A percentile compares a stretch with the other conserved stretches of the same genome.
Evolutionary conservation across 2,329 filamentous ascomycete species (phyloP).

Genomic region (Cercospora brassicicola): DNA sequence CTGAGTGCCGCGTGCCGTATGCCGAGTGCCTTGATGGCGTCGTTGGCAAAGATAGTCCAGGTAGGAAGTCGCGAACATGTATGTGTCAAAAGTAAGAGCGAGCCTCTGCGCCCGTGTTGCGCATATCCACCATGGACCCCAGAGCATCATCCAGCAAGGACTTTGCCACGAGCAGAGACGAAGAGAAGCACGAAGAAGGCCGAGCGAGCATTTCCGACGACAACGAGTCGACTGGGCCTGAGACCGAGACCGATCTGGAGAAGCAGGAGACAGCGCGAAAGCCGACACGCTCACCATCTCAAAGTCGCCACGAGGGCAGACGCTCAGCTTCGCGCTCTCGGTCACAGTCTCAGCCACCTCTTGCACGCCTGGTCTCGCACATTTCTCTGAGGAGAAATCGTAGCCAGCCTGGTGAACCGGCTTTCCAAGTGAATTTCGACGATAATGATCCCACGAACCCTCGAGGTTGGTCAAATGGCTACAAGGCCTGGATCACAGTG

Average conservation of each 20-base stretch:
- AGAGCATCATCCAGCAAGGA: not conserved
- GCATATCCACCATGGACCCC: not conserved
- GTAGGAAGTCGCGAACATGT: not conserved
- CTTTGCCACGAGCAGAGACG: not conserved
- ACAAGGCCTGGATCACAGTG: slow-evolving; percentile 53
- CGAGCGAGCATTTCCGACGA: slow-evolving; percentile 2
- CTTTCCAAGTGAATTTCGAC: slow-evolving; percentile 36
- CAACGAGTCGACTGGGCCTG: not conserved
- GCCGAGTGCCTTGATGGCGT: not conserved
- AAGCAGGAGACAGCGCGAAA: slow-evolving; percentile 17
- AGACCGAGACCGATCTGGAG: slow-evolving; percentile 16
- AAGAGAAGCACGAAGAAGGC: slow-evolving; percentile 16
- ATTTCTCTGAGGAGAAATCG: slow-evolving; percentile 9
- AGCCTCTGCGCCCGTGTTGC: not conserved
- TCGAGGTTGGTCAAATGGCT: slow-evolving; percentile 46
- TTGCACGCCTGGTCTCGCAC: slow-evolving; percentile 2
- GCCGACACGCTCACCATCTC: not conserved
- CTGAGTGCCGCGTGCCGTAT: not conserved
- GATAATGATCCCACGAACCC: slow-evolving; percentile 48
- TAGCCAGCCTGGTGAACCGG: slow-evolving; percentile 16
- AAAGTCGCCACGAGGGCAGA: not conserved
- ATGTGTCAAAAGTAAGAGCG: not conserved
- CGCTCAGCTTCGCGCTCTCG: not conserved
- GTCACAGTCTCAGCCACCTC: slow-evolving; percentile 2
- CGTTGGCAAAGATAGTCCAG: not conserved